A percentile compares a stretch with the other conserved stretches of the same genome.
Evolutionary conservation across 2,329 filamentous ascomycete species (phyloP).

Genomic region (Colletotrichum incanum): DNA sequence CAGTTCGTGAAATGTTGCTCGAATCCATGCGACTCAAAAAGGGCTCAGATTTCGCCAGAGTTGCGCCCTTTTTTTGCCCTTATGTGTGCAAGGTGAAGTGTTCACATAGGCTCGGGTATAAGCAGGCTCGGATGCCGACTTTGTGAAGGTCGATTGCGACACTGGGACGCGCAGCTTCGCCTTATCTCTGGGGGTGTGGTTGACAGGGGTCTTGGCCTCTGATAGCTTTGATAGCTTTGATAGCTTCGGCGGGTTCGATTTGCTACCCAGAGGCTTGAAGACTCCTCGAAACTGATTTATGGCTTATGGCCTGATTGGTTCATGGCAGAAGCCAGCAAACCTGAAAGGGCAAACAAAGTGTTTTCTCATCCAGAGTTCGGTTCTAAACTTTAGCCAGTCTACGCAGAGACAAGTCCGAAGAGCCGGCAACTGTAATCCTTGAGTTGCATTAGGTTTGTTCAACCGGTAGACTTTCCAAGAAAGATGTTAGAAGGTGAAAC

Average conservation of each 20-base stretch:
- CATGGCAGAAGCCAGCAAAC: not conserved
- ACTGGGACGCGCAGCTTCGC: conserved; percentile 21
- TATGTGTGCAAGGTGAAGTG: not conserved
- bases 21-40: not conserved
- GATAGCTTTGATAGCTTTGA: conserved; percentile 33
- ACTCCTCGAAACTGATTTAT: not conserved
- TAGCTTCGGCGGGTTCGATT: not conserved
- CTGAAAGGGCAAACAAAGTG: not conserved
- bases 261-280: not conserved
- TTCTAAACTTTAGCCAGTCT: not conserved
- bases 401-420: not conserved
- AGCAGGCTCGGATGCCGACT: conserved; percentile 36
- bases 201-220: conserved; percentile 28
- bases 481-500: too few relatives aligned
- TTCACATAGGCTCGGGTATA: conserved; percentile 13
- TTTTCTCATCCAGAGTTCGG: not conserved
- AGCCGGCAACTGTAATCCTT: not conserved
- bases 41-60: not conserved
- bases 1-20: not conserved
- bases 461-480: fast-evolving
- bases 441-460: not conserved
- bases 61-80: not conserved
- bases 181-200: conserved; percentile 35
- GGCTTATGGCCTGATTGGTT: not conserved
- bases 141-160: conserved; percentile 39